Base-by-base conservation (phyloP, 1,284 basidiomycete genomes). In the Cerioporus squamosus region DNA sequence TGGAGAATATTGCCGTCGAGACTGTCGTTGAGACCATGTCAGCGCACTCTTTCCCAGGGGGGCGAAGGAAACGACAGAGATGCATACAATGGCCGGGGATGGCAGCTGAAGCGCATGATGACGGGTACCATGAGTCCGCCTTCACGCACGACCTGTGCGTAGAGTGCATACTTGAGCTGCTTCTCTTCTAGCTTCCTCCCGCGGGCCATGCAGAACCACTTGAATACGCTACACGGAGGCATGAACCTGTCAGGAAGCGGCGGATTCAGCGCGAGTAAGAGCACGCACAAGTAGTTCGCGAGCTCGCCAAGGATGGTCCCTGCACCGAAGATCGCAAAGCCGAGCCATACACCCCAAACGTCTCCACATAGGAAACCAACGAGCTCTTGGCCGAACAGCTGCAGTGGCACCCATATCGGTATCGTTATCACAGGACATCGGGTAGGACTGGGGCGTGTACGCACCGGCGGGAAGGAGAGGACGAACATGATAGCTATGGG, bases 401-500 rank as follows among this genome's bases (percentile, higher is more conserved):
- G 63, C 14, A 15, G 7, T 12, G 8, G 58, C 60, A n/a, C 4
- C 26, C 26, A n/a, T n/a, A n/a, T n/a, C n/a, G n/a, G 26, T 29
- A 9, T 29, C 26, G 26, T 29, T 6, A 29, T 5, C 26, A 29
- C n/a, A n/a, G 9, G 3, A 29, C 9, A 3, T 29, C 66, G 63
- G 62, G 24, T 15, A 6, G 9, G 14, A 39, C 22, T 9, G 18
- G 46, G 24, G 23, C 22, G 17, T n/a, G n/a, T 29, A 33, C 82
- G 59, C 66, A 88, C 88, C 1, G 88, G 90, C 59, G 88, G 89
- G 71, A 91, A 90, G 0, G 89, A 91, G 29, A 93, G 83, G 60
- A 93, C 77, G 68, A 93, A 89, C 33, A 93, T 77, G 51, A 94
- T 78, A 45, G 76, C 90, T 45, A 95, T 93, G 1, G 94, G 94